Base-by-base conservation (phyloP, 148 eudicot genomes). In the Cornus controversa region DNA sequence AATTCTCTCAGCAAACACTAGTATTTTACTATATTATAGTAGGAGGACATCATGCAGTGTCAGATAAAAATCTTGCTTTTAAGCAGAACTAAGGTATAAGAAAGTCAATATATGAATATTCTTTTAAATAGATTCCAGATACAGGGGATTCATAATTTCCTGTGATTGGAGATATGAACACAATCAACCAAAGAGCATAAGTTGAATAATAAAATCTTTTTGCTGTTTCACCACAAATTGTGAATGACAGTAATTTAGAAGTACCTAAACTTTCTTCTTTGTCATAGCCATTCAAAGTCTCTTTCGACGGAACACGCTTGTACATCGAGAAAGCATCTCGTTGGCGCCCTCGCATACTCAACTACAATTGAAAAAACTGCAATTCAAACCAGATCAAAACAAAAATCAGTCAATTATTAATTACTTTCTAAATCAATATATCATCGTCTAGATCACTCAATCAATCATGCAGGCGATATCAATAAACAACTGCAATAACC, bases 221-320 rank as follows among this genome's bases (percentile, higher is more conserved):
- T 13, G 9, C n/a, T 40, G 20, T 10, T 42, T 68, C 6, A 24
- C 23, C 1, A 14, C 22, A 15, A 62, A 71, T 26, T 37, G 62
- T 14, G 15, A 15, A 10, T 16, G 24, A 57, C 16, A 57, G 27
- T 22, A 63, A 70, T 3, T 6, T 20, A 3, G 29, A 42, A 27
- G 23, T 84, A 89, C 89, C 84, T 77, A 87, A 67, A 60, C 26
- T 57, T 60, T 80, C 89, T 78, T 85, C 89, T 74, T 76, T 70
- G 29, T 62, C 85, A 13, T 73, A 53, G 42, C 69, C 72, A 78
- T 70, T 85, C 47, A 87, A 60, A 80, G 78, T 75, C 14, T 92
- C 97, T 81, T 73, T 90, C 0, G 92, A 86, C 0, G 87, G 78
- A 47, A 80, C 82, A 67, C 98, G 97, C 80, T 94, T 94, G 82